phyloP scores from a whole-genome alignment of 352 stramenopile genomes.

The Phytophthora aleatoria region DNA sequence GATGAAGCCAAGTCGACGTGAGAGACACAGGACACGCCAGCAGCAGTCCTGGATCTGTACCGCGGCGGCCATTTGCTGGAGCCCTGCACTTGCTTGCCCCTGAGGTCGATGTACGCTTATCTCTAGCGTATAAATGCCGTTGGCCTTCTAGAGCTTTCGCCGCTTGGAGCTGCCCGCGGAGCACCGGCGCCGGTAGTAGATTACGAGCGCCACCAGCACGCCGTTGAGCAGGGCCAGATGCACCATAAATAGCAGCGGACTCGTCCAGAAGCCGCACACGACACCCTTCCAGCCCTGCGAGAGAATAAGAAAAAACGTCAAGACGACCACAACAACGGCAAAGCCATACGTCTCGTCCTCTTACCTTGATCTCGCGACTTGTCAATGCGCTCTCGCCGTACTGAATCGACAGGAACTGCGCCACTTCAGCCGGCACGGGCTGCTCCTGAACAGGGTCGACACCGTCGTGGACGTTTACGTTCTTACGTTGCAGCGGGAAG shows the following conservation, averaged over 20 bases:
- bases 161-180: constrained; percentile 39
- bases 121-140: background rate
- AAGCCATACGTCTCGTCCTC: constrained; percentile 5
- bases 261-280: constrained; percentile 79
- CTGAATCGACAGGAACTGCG: constrained; percentile 73
- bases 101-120: background rate
- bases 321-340: background rate
- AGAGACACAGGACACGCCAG: constrained; percentile 1
- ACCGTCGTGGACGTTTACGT: constrained; percentile 55
- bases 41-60: background rate
- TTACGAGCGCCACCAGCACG: constrained; percentile 38
- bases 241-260: constrained; percentile 62
- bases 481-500: constrained; percentile 59
- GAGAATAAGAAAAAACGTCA: background rate
- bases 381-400: constrained; percentile 61
- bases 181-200: constrained; percentile 49
- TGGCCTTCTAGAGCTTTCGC: constrained; percentile 43
- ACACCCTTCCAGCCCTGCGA: constrained; percentile 80
- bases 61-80: background rate
- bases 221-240: constrained; percentile 51
- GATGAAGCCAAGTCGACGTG: constrained; percentile 16
- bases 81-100: background rate
- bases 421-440: constrained; percentile 55
- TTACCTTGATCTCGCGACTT: constrained; percentile 78
- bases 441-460: constrained; percentile 51